phyloP scores from a whole-genome alignment of 2,329 filamentous ascomycete species.

The Cladosporium austrohemisphaericum region DNA sequence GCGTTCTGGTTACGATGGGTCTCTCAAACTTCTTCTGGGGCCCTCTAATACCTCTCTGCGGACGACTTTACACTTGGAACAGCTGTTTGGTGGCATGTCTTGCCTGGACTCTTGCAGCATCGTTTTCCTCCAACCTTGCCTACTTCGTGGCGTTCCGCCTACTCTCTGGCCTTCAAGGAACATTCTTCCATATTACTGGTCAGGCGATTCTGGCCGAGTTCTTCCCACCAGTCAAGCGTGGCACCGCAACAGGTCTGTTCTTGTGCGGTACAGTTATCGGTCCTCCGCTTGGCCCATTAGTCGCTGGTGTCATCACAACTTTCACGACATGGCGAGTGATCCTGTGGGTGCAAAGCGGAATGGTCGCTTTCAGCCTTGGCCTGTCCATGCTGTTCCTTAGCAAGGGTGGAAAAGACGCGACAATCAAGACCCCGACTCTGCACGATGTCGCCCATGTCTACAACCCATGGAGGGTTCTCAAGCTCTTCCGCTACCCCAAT shows the following conservation, averaged over 20 bases:
- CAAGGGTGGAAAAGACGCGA: conserved; percentile 51
- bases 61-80: conserved; percentile 47
- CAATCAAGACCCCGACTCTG: conserved; percentile 35
- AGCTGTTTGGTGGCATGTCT: conserved; percentile 59
- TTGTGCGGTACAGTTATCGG: conserved; percentile 62
- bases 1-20: conserved; percentile 68
- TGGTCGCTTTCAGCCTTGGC: conserved; percentile 56
- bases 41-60: conserved; percentile 52
- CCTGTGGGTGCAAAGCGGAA: conserved; percentile 68
- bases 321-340: conserved; percentile 69
- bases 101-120: conserved; percentile 64
- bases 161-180: conserved; percentile 69
- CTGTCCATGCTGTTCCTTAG: conserved; percentile 60
- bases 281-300: conserved; percentile 63
- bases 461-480: conserved; percentile 60
- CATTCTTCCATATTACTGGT: conserved; percentile 67
- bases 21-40: conserved; percentile 65
- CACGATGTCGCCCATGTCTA: conserved; percentile 58
- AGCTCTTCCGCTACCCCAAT: conserved; percentile 63
- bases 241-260: conserved; percentile 69
- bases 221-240: conserved; percentile 55
- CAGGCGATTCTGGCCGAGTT: conserved; percentile 60
- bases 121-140: conserved; percentile 63
- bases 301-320: conserved; percentile 70
- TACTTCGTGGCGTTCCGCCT: conserved; percentile 69